Evolutionary conservation across 1,139 yeast species (phyloP), one percentile per base, ranked within the genome.

Genomic region (Scheffersomyces titani): DNA sequence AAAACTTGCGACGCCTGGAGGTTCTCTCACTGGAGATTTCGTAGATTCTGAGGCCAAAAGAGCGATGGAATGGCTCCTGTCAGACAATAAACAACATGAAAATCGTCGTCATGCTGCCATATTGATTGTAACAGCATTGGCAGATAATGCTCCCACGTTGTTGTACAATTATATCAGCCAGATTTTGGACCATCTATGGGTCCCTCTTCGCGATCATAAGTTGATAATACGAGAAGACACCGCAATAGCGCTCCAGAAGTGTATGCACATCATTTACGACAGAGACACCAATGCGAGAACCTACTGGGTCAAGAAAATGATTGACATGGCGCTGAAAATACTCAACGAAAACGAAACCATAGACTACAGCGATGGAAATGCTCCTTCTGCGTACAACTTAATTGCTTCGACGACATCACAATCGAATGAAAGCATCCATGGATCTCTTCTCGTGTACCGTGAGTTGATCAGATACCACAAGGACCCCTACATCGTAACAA

Each of bases 21-120:
- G 97, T 0, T 86, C 96, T 1, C 75, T 92, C 55, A 91, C 97
- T 0, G 92, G 96, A 0, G 98, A 92, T 56, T 89, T 94, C 71
- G 98, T 94, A 36, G 98, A 93, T 61, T 90, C 87, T 65, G 98
- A 94, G 70, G 96, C 96, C 13, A 90, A 90, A 67, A 81, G 92
- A 56, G 92, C 97, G 51, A 80, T 93, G 54, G 98, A 94, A 70
- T 90, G 98, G 96, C 81, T 94, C 45, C 93, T 90, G 57, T 81
- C 88, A 21, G 87, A 85, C 52, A 93, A 89, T 63, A 88, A 91
- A 63, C 93, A 89, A 66, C 78, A 77, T 59, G 97, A 92, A 64
- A 84, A 84, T 55, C 83, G 96, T 65, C 84, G 97, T 61, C 97
- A 92, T 70, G 97, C 98, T 0, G 97, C 98, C 0, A 88, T 94